A percentile compares a stretch with the other conserved stretches of the same genome.
These are phyloP conservation scores for Arxiozyma slooffiae DNA, from an alignment of 1,139 yeast genomes.

Conservation along the genomic window DNA sequence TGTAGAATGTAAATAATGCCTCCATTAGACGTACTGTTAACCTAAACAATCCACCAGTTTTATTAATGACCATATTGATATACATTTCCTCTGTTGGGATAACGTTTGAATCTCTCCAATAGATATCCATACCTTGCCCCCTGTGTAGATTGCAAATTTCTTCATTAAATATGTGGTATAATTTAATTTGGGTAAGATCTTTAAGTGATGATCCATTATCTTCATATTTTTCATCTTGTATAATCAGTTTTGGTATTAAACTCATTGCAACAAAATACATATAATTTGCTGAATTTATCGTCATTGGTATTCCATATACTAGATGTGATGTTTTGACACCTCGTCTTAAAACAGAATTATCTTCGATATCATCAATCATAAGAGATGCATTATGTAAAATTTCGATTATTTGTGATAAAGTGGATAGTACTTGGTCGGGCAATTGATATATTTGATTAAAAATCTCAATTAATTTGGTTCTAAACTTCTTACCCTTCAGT, in stretches of 20 bases:
- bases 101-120: slow-evolving; percentile 60
- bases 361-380: slow-evolving; percentile 82
- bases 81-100: slow-evolving; percentile 67
- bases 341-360: slow-evolving; percentile 55
- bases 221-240: slow-evolving; percentile 4
- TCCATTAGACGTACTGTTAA: slow-evolving; percentile 59
- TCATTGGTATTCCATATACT: slow-evolving; percentile 64
- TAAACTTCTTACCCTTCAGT: slow-evolving; percentile 48
- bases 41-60: slow-evolving; percentile 82
- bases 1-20: slow-evolving; percentile 18
- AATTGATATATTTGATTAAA: slow-evolving; percentile 42
- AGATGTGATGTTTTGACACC: slow-evolving; percentile 74
- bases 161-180: slow-evolving; percentile 39
- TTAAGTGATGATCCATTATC: neutral
- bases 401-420: slow-evolving; percentile 40
- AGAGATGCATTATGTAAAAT: slow-evolving; percentile 58
- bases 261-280: slow-evolving; percentile 67
- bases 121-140: slow-evolving; percentile 83
- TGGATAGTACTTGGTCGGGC: slow-evolving; percentile 30
- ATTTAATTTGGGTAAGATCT: neutral
- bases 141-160: slow-evolving; percentile 73
- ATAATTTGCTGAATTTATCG: slow-evolving; percentile 74
- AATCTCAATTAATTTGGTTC: slow-evolving; percentile 40
- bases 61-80: slow-evolving; percentile 70
- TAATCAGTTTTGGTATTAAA: slow-evolving; percentile 17